Base-by-base conservation (phyloP, 306 rosid species). In the Cicer pinnatifidum region DNA sequence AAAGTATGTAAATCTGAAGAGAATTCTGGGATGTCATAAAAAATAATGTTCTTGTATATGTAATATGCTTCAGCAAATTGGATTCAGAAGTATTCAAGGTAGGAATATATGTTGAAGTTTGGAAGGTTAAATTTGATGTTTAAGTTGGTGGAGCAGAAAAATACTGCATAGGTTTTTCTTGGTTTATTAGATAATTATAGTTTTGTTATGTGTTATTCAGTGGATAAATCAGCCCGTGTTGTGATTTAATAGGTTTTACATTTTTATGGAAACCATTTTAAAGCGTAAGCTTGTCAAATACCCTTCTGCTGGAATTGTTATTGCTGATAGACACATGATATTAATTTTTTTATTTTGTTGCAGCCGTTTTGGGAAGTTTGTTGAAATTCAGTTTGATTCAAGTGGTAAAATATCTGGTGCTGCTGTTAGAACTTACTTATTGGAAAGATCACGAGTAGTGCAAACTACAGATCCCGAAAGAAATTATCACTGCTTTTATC, bases 331-430 rank as follows among this genome's bases (percentile, higher is more conserved):
- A 46, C 56, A 35, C 20, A 43, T 19, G 37, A 19, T 77, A 15
- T 58, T 71, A 8, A 65, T 59, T 4, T 66, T 17, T 69, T 70
- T 73, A 11, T 80, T 83, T 33, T 35, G 3, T 56, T 76, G 79
- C 88, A 94, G 99, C 73, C 99, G 99, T 43, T 91, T 94, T 82
- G 99, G 99, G 77, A 94, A 91, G 88, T 94, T 94, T 75, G 99
- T 91, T 69, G 97, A 91, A 82, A 91, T 94, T 84, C 99, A 94
- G 86, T 94, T 94, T 76, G 96, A 94, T 84, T 84, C 91, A 69
- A 91, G 75, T 63, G 99, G 99, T 81, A 88, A 97, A 91, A 90
- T 94, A 87, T 91, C 97, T 9, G 99, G 99, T 78, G 99, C 97
- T 76, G 99, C 97, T 63, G 88, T 94, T 71, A 87, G 97, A 86